Base-by-base conservation (phyloP, 345 rosid genomes). In the Arabis hirsuta region DNA sequence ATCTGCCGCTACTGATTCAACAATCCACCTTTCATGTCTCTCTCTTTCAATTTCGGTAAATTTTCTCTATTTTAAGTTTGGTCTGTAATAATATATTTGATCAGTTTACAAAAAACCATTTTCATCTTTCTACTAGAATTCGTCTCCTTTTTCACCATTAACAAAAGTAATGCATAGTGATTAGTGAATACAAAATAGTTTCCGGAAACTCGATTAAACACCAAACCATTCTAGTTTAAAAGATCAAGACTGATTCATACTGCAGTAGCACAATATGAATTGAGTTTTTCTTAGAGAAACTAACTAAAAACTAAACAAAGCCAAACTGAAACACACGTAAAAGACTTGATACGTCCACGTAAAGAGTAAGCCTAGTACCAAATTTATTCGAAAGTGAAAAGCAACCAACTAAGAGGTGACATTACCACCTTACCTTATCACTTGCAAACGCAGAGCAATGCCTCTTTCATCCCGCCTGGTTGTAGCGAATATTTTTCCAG, bases 1-100 rank as follows among this genome's bases (percentile, higher is more conserved):
- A 72, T 84, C 77, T 89, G 93, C 64, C 87, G 20, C 82, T 81
- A 87, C 55, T 82, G 88, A 86, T 76, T 69, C 46, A 44, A 42
- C 69, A 14, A 44, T 0, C 53, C 26, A 38, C 31, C 52, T 36
- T 41, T 41, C 58, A 68, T 75, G 43, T 45, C 73, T 36, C 56
- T 59, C 51, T 51, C 62, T 65, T 48, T 73, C 65, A 20, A 19
- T 69, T 55, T 69, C 52, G 52, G 79, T 75, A 53, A 67, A 61
- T 53, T 60, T 67, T 67, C 74, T 53, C 43, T 26, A 39, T 50
- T 32, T 6, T 8, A 70, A 53, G 60, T 45, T 54, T 75, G 74
- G 74, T 69, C 12, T 75, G 74, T 75, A 69, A 68, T 45, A 74
- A 45, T 54, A 53, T 60, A 67, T 62, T 32, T 60, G 39, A 74